These are phyloP conservation scores for Zoysia pacifica DNA, from an alignment of 176 grass and related monocot species.

Conservation along the genomic window DNA sequence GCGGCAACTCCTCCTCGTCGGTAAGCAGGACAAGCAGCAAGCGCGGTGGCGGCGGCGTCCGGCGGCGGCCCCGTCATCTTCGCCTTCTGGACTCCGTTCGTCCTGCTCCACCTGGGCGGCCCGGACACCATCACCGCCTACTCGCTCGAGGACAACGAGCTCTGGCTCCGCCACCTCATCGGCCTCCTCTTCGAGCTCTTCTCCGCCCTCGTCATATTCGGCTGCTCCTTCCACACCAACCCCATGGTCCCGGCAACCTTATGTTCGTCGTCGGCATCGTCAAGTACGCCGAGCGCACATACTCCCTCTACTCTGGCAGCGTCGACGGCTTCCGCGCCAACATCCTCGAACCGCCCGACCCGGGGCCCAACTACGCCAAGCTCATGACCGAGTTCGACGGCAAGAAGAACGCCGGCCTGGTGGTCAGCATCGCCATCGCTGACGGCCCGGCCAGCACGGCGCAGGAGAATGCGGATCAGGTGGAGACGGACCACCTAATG, in stretches of 20 bases:
- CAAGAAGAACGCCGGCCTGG: conserved; percentile 18
- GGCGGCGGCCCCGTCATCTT: conserved; percentile 38
- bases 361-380: conserved; percentile 33
- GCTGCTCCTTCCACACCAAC: conserved; percentile 33
- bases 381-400: conserved; percentile 32
- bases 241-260: conserved; percentile 36
- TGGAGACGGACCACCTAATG: not conserved
- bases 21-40: too few species aligned
- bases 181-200: conserved; percentile 58
- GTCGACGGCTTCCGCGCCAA: conserved; percentile 1
- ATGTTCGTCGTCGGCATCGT: conserved; percentile 47
- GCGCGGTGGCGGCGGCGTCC: too few species aligned
- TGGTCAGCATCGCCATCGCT: too few species aligned
- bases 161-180: conserved; percentile 55
- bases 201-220: conserved; percentile 43
- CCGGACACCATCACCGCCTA: conserved; percentile 69
- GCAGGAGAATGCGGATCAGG: not conserved
- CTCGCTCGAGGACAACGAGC: conserved; percentile 59
- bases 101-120: conserved; percentile 71
- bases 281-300: conserved; percentile 65
- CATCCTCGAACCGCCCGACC: conserved; percentile 4
- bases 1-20: too few species aligned
- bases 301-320: conserved; percentile 49
- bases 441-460: conserved; percentile 3
- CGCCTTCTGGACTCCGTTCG: conserved; percentile 63